Conservation (phyloP, 768 basidiomycete species). For the Harrya chromipes region DNA sequence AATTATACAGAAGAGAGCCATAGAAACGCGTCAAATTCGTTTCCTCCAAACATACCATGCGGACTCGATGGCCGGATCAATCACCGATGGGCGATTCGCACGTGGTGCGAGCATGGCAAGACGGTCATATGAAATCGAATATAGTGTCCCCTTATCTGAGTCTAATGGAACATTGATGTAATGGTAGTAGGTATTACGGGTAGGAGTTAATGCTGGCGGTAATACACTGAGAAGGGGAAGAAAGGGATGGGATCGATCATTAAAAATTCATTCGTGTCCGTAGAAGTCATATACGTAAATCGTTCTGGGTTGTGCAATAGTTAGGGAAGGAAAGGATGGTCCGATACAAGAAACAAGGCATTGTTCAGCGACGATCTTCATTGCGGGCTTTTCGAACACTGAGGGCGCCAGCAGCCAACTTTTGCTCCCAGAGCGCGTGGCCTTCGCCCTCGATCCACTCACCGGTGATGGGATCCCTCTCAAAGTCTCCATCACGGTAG, state of each 20-base stretch:
- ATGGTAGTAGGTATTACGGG: conserved; percentile 23
- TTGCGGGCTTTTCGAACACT: conserved; percentile 34
- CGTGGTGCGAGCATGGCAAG: conserved; percentile 6
- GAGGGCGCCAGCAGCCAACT: conserved; percentile 39
- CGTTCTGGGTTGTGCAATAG: conserved; percentile 14
- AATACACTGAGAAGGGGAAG: conserved; percentile 16
- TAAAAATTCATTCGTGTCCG: conserved; percentile 17
- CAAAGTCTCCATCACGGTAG: conserved; percentile 86
- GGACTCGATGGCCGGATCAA: conserved; percentile 18
- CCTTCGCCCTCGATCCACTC: conserved; percentile 71
- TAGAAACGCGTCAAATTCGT: conserved; percentile 24
- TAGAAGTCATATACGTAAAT: conserved; percentile 24
- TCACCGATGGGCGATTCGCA: conserved; percentile 9
- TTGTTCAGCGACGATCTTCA: conserved; percentile 38
- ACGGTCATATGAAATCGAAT: conserved; percentile 13
- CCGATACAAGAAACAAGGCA: not conserved
- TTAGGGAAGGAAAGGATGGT: conserved; percentile 9
- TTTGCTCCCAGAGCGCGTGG: conserved; percentile 59
- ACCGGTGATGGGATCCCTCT: conserved; percentile 60
- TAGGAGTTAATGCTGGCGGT: conserved; percentile 13
- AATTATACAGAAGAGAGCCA: conserved; percentile 1
- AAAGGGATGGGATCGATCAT: conserved; percentile 9
- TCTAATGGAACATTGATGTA: conserved; percentile 15
- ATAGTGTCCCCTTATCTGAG: conserved; percentile 13
- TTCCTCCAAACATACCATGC: conserved; percentile 2